These are phyloP conservation scores for Fusarium anguioides DNA, from an alignment of 2,329 filamentous ascomycete species.

Conservation along the genomic window DNA sequence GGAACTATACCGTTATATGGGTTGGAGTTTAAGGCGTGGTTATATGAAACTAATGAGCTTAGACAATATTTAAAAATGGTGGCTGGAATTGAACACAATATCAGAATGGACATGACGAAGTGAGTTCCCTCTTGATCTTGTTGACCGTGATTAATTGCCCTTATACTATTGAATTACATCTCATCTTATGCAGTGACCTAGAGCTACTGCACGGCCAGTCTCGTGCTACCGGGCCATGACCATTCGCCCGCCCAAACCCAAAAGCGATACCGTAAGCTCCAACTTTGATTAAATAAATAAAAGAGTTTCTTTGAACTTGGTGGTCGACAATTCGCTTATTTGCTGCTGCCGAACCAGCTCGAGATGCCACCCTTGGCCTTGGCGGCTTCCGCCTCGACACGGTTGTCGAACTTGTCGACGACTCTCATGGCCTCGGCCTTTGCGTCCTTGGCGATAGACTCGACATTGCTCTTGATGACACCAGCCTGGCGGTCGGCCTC, in stretches of 20 bases:
- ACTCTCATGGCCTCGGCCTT: constrained; percentile 75
- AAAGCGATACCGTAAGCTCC: constrained; percentile 11
- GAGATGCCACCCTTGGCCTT: constrained; percentile 88
- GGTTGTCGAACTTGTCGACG: constrained; percentile 85
- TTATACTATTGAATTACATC: constrained; percentile 33
- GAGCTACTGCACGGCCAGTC: constrained; percentile 19
- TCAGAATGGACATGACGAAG: neutral
- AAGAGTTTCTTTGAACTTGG: constrained; percentile 15
- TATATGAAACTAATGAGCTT: constrained; percentile 31
- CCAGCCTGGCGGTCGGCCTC: constrained; percentile 72
- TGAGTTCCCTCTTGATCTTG: neutral
- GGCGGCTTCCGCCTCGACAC: constrained; percentile 79
- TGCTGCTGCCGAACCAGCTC: constrained; percentile 80
- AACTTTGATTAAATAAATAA: constrained; percentile 26
- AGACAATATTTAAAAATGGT: constrained; percentile 13
- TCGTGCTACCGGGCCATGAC: constrained; percentile 17
- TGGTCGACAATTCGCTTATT: constrained; percentile 37
- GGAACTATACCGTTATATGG: constrained; percentile 1
- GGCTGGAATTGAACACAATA: neutral
- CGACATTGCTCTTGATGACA: constrained; percentile 69
- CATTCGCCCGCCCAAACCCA: constrained; percentile 25
- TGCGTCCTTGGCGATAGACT: constrained; percentile 70
- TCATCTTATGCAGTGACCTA: constrained; percentile 15
- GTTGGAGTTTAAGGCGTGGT: constrained; percentile 26
- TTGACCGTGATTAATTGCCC: constrained; percentile 27